Base-by-base conservation (phyloP, 106 monocot genomes). In the Iris macrosiphon region DNA sequence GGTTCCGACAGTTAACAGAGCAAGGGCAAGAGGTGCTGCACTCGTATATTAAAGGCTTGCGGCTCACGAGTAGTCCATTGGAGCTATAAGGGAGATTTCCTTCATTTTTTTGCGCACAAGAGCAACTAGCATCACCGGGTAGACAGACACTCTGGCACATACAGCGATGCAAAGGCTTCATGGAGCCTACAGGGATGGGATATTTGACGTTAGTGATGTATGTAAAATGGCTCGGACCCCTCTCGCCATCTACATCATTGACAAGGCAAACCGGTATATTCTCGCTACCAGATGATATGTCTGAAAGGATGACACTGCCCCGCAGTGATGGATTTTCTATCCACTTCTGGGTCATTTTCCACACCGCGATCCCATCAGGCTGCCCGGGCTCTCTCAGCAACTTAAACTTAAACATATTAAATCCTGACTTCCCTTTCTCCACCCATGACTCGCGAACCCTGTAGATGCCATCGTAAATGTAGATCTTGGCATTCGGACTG, bases 381-480 rank as follows among this genome's bases (percentile, higher is more conserved):
- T 92, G 92, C 23, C 71, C 79, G 3, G 85, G 73, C 33, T 73
- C 73, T 40, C 92, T 65, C 34, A 76, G n/a, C 60, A 89, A 53
- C 55, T 77, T 83, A 58, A 73, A 83, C 43, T 85, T 85, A 54
- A 82, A 92, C 35, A 79, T 66, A n/a, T 79, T 72, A 31, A 70
- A 82, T 8, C 92, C 92, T 11, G 76, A 60, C 40, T 82, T 79
- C 10, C 55, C 66, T 47, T 70, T 80, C 30, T 82, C 75, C 19
- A 68, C 43, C 89, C 89, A 89, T 22, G 76, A 76, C 7, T 79
- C 76, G 21, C 56, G 45, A 45, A 86, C 65, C 67, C 71, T 75
- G 43, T 92, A 92, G 20, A 92, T 52, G 18, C 92, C 92, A 65
- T 92, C 92, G 30, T 92, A 92, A 33, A 79, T 25, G 42, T 92